phyloP scores from a whole-genome alignment of 2,329 filamentous ascomycete genomes.

The Neonectria ditissima region DNA sequence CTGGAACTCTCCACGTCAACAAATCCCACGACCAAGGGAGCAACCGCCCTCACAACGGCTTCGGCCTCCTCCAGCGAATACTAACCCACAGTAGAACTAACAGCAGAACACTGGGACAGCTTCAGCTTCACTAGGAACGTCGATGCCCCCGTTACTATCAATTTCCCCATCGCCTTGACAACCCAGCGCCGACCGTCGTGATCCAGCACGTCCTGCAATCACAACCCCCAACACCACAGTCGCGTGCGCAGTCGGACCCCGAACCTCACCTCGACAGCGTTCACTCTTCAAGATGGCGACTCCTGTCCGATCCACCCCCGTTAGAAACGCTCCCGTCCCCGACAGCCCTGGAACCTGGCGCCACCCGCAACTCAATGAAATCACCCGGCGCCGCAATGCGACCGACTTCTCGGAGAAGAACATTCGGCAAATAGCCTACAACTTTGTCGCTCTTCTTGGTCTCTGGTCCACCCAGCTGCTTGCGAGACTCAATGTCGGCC shows the following conservation, averaged over 20 bases:
- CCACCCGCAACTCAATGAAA: constrained; percentile 90
- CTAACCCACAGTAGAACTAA: constrained; percentile 47
- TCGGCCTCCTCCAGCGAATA: constrained; percentile 46
- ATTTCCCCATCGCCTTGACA: constrained; percentile 8
- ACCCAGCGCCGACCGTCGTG: background rate
- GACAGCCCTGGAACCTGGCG: constrained; percentile 85
- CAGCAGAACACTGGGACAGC: constrained; percentile 11
- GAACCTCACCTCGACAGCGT: background rate
- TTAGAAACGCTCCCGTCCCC: constrained; percentile 55
- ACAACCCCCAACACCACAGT: constrained; percentile 12
- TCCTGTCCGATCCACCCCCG: constrained; percentile 51
- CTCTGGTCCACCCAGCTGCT: constrained; percentile 53
- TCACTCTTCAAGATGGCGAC: constrained; percentile 45
- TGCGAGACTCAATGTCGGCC: constrained; percentile 51
- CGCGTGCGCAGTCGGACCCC: background rate
- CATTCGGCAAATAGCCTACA: constrained; percentile 76
- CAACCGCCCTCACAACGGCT: constrained; percentile 48
- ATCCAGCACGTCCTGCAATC: constrained; percentile 15
- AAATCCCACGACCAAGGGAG: constrained; percentile 44
- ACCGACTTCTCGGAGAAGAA: constrained; percentile 84
- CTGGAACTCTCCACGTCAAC: constrained; percentile 47
- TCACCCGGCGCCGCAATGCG: constrained; percentile 82
- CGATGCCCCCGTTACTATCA: background rate
- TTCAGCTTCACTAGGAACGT: constrained; percentile 4
- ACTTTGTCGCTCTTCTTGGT: constrained; percentile 62